A percentile compares a stretch with the other conserved stretches of the same genome.
Conservation (phyloP, 1,284 basidiomycete genomes). For the Thelephora terrestris region DNA sequence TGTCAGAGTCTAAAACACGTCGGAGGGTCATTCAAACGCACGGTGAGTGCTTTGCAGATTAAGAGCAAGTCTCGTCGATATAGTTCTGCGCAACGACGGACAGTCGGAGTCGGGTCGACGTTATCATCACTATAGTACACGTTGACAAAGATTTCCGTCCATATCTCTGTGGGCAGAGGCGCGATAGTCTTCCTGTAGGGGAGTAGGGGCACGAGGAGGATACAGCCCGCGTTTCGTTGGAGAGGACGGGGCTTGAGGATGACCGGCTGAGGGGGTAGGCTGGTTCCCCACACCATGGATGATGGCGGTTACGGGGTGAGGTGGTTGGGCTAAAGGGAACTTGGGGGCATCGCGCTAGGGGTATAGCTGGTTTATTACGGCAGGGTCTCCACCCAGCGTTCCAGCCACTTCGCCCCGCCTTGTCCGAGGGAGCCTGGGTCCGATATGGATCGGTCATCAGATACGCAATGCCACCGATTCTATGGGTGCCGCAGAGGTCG, state of each 20-base stretch:
- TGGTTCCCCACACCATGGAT: background rate
- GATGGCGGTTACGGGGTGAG: no score
- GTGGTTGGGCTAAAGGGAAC: no score
- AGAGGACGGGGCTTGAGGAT: constrained; percentile 31
- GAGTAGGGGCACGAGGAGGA: constrained; percentile 60
- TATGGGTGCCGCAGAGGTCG: no score
- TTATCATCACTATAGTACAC: constrained; percentile 27
- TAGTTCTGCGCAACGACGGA: constrained; percentile 3
- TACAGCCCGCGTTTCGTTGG: constrained; percentile 36
- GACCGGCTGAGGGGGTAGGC: constrained; percentile 10
- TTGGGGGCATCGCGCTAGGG: no score
- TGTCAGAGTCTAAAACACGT: background rate
- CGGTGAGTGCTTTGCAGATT: constrained; percentile 67
- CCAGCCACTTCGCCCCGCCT: no score
- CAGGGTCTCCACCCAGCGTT: no score
- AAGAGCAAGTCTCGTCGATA: constrained; percentile 30
- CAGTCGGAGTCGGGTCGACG: background rate
- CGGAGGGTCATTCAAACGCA: constrained; percentile 19
- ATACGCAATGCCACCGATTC: no score
- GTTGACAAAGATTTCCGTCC: constrained; percentile 50
- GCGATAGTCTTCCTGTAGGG: constrained; percentile 38
- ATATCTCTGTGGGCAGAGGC: constrained; percentile 60
- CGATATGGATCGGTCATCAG: no score
- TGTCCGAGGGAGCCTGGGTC: no score
- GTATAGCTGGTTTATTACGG: no score